Base-by-base conservation (phyloP, 768 basidiomycete genomes). In the Brasilioporus rufonigricans region DNA sequence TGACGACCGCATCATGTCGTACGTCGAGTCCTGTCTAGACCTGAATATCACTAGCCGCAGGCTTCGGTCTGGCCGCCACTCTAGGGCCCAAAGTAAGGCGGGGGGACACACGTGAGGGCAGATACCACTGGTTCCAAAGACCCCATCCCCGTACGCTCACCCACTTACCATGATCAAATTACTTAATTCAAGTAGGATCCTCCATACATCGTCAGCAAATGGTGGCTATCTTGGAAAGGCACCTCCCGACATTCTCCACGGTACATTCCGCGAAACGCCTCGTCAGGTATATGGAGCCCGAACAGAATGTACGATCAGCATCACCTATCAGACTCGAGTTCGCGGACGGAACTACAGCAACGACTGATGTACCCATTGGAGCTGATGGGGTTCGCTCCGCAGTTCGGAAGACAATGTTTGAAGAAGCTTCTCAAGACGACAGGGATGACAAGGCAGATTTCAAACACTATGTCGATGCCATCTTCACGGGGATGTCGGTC, bases 341-440 rank as follows among this genome's bases (percentile, higher is more conserved):
- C 9, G 31, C 61, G 1, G 61, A 65, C 26, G 57, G 60, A 7
- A 60, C 57, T 1, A 50, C 21, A 1, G 50, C 71, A 9, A 67
- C 61, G 27, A 68, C 77, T 10, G 74, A 81, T 47, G 58, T 80
- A 16, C 71, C 80, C 5, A 56, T 80, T 44, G 80, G 77, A 4
- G 76, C 76, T 38, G 79, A 80, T 56, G 80, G 80, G 4, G 69
- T 80, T 21, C 69, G 63, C 16, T 71, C 66, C 1, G 44, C 49
- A 2, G 63, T 67, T 23, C 71, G 70, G 29, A 63, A 57, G 29
- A 51, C 50, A 0, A 61, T 71, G 56, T 61, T 67, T 18, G 63
- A 59, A 41, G 23, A 29, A 39, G 64, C 57, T 2, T 60, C 56
- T 6, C 21, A 31, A n/a, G 56, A 51, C 1, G 5, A 46, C 1